Conservation (phyloP, 1,284 basidiomycete species). For the Fomitopsis pinicola region DNA sequence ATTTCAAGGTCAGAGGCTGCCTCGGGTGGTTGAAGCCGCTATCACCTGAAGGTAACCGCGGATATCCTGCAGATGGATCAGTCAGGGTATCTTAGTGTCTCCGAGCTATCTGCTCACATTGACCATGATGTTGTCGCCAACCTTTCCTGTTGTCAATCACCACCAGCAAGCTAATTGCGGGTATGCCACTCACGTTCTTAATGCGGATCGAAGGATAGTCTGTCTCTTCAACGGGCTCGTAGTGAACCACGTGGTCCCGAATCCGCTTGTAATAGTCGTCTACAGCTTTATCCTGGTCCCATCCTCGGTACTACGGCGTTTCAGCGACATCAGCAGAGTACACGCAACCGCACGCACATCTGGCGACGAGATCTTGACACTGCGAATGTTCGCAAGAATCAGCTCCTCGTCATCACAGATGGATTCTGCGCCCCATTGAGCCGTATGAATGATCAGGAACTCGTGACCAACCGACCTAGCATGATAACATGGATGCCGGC, state of each 20-base stretch:
- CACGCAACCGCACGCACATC: slow-evolving; percentile 54
- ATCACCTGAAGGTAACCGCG: slow-evolving; percentile 78
- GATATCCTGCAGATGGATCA: slow-evolving; percentile 57
- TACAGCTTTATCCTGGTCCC: slow-evolving; percentile 90
- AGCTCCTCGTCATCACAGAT: slow-evolving; percentile 88
- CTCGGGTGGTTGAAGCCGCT: not conserved
- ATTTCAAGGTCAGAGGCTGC: not conserved
- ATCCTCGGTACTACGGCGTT: slow-evolving; percentile 73
- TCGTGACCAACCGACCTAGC: slow-evolving; percentile 57
- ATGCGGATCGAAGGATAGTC: slow-evolving; percentile 95
- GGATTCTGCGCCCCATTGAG: slow-evolving; percentile 53
- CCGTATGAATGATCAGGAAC: slow-evolving; percentile 4
- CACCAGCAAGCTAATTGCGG: no score
- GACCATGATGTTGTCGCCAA: slow-evolving; percentile 91
- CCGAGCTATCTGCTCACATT: slow-evolving; percentile 51
- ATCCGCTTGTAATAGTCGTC: slow-evolving; percentile 93
- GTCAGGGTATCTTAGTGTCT: not conserved
- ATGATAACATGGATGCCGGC: slow-evolving; percentile 89
- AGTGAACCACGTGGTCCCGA: slow-evolving; percentile 79
- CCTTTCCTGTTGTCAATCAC: slow-evolving; percentile 34
- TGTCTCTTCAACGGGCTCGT: slow-evolving; percentile 84
- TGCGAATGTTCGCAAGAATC: slow-evolving; percentile 91
- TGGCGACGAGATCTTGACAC: slow-evolving; percentile 96
- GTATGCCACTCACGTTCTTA: slow-evolving; percentile 64
- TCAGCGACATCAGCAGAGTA: slow-evolving; percentile 1